These are phyloP conservation scores for Chlamydomonas incerta DNA, from an alignment of 139 green algal genomes.

Conservation along the genomic window DNA sequence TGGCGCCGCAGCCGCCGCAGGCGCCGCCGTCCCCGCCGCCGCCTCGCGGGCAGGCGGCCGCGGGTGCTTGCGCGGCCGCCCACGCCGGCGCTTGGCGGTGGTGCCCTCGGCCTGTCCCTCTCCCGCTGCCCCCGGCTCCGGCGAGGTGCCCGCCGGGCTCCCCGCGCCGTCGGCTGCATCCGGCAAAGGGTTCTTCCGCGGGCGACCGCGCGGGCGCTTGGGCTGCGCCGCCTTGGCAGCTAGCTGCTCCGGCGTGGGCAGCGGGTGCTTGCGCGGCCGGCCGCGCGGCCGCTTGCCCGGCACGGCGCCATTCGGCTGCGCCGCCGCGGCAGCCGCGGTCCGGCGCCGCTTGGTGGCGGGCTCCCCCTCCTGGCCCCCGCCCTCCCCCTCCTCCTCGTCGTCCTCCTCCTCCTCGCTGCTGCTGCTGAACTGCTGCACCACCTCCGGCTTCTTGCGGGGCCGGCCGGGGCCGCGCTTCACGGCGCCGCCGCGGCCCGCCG, in stretches of 20 bases:
- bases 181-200: not conserved
- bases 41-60: not conserved
- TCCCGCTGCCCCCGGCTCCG: not conserved
- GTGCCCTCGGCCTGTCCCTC: not conserved
- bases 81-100: not conserved
- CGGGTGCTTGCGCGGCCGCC: constrained; percentile 14
- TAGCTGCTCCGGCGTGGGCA: not conserved
- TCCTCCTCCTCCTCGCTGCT: not conserved
- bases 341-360: not conserved
- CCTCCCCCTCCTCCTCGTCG: not conserved
- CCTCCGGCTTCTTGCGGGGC: too few species aligned
- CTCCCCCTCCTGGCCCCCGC: not conserved
- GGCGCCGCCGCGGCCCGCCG: too few species aligned
- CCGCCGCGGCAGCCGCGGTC: too few species aligned
- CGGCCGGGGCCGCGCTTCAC: too few species aligned
- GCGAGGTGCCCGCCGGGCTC: not conserved
- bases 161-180: too few species aligned
- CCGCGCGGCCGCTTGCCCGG: not conserved
- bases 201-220: not conserved
- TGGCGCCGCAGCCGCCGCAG: not conserved
- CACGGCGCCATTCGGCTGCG: too few species aligned
- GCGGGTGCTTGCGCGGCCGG: not conserved
- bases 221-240: not conserved
- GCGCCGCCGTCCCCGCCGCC: not conserved
- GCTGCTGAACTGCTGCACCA: not conserved